phyloP scores from a whole-genome alignment of 495 filamentous ascomycete species.

The Penicillium egyptiacum region DNA sequence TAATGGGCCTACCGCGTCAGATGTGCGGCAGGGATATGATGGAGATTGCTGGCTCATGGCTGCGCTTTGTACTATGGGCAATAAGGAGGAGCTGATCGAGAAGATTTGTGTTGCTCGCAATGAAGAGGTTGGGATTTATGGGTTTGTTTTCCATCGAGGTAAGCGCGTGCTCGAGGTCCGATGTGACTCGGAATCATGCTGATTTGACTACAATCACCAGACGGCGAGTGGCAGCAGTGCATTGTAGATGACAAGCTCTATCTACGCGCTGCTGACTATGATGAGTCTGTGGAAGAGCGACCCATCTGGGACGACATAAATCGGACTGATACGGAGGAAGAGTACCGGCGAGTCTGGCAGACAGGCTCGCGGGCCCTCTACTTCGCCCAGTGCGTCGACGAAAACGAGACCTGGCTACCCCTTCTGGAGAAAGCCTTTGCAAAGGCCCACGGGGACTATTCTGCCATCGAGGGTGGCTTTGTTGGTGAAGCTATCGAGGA shows the following conservation, averaged over 20 bases:
- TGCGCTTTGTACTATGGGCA: conserved; percentile 78
- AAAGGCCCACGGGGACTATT: conserved; percentile 89
- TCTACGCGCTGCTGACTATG: conserved; percentile 78
- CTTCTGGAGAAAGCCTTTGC: conserved; percentile 95
- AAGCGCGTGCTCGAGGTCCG: conserved; percentile 11
- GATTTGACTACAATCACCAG: conserved; percentile 40
- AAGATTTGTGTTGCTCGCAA: conserved; percentile 80
- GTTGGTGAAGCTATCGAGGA: conserved; percentile 90
- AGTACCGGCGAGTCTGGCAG: conserved; percentile 73
- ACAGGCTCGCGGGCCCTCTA: conserved; percentile 75
- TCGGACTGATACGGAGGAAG: conserved; percentile 70
- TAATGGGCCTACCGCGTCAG: conserved; percentile 78
- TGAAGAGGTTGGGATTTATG: conserved; percentile 84
- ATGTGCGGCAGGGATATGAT: conserved; percentile 74
- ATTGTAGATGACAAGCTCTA: conserved; percentile 89
- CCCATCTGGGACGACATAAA: conserved; percentile 70
- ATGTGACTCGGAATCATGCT: conserved; percentile 3
- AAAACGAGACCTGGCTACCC: conserved; percentile 93
- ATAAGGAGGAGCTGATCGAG: conserved; percentile 76
- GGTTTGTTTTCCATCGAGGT: conserved; percentile 89
- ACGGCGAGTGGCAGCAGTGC: conserved; percentile 89
- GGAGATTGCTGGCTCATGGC: conserved; percentile 95
- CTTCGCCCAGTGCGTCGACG: conserved; percentile 81
- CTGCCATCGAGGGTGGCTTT: conserved; percentile 80
- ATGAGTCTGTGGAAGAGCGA: conserved; percentile 67